phyloP scores from a whole-genome alignment of 2,329 filamentous ascomycete species.

The Ploettnerulaceae sp. region DNA sequence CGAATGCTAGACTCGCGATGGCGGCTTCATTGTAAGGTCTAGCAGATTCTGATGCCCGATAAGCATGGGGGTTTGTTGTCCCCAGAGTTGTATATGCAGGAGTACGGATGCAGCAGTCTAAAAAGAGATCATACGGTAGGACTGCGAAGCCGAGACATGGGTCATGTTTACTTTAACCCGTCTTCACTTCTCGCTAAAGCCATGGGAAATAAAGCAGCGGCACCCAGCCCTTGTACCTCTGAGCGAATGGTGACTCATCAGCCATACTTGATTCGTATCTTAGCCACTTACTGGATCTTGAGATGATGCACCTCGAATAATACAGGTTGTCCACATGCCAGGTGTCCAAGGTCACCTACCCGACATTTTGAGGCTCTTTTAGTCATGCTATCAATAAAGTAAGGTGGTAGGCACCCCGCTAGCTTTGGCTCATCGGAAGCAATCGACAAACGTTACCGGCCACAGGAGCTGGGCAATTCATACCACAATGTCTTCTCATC shows the following conservation, averaged over 20 bases:
- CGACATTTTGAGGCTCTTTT: neutral
- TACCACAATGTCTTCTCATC: conserved; percentile 9
- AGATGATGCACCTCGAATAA: neutral
- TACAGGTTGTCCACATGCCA: neutral
- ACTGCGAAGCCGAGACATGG: too few species aligned
- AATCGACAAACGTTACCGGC: too few species aligned
- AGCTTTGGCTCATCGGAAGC: too few species aligned
- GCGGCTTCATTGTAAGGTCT: too few species aligned
- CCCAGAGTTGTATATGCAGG: too few species aligned
- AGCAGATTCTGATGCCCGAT: too few species aligned
- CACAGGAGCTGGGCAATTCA: too few species aligned
- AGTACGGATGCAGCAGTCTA: too few species aligned
- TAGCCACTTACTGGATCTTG: neutral
- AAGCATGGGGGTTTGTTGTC: too few species aligned
- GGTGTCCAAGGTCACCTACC: neutral
- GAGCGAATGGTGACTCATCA: neutral
- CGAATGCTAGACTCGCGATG: too few species aligned
- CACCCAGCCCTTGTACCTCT: neutral
- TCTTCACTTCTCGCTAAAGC: neutral
- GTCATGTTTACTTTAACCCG: neutral
- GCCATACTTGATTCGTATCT: neutral
- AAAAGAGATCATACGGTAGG: too few species aligned
- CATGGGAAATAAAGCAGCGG: neutral
- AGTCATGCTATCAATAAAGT: neutral
- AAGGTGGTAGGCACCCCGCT: neutral